phyloP scores from a whole-genome alignment of 768 basidiomycete species.

The Serendipita vermifera region DNA sequence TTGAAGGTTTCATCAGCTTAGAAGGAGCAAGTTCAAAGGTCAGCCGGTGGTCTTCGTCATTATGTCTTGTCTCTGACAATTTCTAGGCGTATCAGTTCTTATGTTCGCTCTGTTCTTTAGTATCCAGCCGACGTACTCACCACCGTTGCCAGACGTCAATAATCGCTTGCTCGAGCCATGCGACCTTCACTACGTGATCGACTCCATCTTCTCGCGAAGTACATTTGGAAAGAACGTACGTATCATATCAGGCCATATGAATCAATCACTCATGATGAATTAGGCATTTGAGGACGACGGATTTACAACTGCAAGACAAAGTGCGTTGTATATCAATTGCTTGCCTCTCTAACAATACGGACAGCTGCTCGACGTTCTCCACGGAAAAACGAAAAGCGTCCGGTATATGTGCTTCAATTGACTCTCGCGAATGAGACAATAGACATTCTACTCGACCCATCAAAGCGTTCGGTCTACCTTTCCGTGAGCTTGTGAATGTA shows the following conservation, averaged over 20 bases:
- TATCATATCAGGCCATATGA: slow-evolving; percentile 6
- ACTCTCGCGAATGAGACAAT: slow-evolving; percentile 49
- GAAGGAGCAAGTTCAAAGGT: slow-evolving; percentile 65
- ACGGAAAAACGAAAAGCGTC: slow-evolving; percentile 61
- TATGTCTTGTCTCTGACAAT: slow-evolving; percentile 6
- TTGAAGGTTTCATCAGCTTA: slow-evolving; percentile 78
- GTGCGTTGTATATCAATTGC: slow-evolving; percentile 23
- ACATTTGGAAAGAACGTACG: slow-evolving; percentile 64
- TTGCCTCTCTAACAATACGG: slow-evolving; percentile 4
- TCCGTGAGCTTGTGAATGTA: slow-evolving; percentile 34
- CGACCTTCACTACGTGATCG: slow-evolving; percentile 58
- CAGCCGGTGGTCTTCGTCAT: slow-evolving; percentile 14
- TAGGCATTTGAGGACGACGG: slow-evolving; percentile 61
- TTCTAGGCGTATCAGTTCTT: slow-evolving; percentile 71
- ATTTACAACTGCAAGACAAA: slow-evolving; percentile 30
- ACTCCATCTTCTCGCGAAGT: slow-evolving; percentile 49
- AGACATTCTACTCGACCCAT: slow-evolving; percentile 72
- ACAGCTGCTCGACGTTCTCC: slow-evolving; percentile 57
- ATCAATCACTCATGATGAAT: too few species aligned
- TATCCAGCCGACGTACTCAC: slow-evolving; percentile 4
- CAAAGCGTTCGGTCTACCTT: slow-evolving; percentile 53
- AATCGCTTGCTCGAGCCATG: slow-evolving; percentile 50
- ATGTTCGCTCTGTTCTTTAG: slow-evolving; percentile 37
- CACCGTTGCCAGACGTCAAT: slow-evolving; percentile 66
- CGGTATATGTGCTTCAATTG: slow-evolving; percentile 75